Evolutionary conservation across 1,284 basidiomycete species (phyloP).

Genomic region (Porogramme epimiltina): DNA sequence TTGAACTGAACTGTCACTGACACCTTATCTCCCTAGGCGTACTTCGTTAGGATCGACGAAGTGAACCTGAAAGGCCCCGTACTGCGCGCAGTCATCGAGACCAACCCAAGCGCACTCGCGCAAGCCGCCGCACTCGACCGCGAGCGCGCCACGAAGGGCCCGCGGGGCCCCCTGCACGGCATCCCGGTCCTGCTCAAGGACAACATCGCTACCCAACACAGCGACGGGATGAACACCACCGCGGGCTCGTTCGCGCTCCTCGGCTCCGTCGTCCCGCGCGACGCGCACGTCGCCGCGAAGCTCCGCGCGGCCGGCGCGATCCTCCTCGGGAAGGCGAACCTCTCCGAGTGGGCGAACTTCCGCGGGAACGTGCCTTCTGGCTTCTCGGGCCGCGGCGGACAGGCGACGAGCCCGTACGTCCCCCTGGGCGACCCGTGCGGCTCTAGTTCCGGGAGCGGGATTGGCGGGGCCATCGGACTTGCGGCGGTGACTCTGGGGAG

Average conservation of each 20-base stretch:
- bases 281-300: slow-evolving; percentile 39
- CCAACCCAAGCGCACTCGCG: slow-evolving; percentile 58
- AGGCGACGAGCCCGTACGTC: slow-evolving; percentile 40
- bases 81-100: slow-evolving; percentile 65
- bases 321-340: slow-evolving; percentile 39
- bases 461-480: slow-evolving; percentile 65
- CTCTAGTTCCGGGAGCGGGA: slow-evolving; percentile 64
- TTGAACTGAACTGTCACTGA: background rate
- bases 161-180: slow-evolving; percentile 62
- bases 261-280: slow-evolving; percentile 41
- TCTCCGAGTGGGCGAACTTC: slow-evolving; percentile 32
- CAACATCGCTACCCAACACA: slow-evolving; percentile 51
- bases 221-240: slow-evolving; percentile 65
- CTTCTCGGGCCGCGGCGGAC: slow-evolving; percentile 44
- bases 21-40: slow-evolving; percentile 50
- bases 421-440: slow-evolving; percentile 46
- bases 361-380: slow-evolving; percentile 35
- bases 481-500: slow-evolving; percentile 59
- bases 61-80: slow-evolving; percentile 66
- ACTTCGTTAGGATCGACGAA: slow-evolving; percentile 70
- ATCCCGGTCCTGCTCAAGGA: slow-evolving; percentile 74
- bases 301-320: slow-evolving; percentile 47
- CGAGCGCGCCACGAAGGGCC: slow-evolving; percentile 49
- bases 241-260: slow-evolving; percentile 46
- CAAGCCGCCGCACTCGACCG: slow-evolving; percentile 55